Conservation (phyloP, 331 rosid genomes). For the Stylosanthes scabra region DNA sequence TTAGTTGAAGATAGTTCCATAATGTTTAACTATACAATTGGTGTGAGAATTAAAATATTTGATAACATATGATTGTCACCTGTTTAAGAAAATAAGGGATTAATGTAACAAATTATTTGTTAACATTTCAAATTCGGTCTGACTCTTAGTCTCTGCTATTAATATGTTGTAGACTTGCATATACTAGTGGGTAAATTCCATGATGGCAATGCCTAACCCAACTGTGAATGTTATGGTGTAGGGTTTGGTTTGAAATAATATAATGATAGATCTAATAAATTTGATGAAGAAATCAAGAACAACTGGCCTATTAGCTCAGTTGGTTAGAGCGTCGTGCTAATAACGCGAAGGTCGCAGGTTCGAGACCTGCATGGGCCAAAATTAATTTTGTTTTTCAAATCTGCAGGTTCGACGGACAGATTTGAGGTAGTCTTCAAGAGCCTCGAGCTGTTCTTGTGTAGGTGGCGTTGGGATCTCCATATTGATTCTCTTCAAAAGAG, state of each 20-base stretch:
- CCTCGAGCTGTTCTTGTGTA: conserved; percentile 46
- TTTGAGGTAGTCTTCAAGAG: conserved; percentile 47
- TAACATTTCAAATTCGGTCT: background rate
- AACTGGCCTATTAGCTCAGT: conserved; percentile 81
- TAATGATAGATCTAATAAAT: too few species aligned
- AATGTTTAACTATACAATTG: background rate
- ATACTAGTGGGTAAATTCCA: too few species aligned
- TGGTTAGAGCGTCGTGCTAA: conserved; percentile 93
- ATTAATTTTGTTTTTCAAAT: too few species aligned
- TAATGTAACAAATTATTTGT: too few species aligned
- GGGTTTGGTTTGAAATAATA: too few species aligned
- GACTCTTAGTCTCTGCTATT: too few species aligned
- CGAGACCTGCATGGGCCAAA: conserved; percentile 88
- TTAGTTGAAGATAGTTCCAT: background rate
- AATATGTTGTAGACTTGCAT: too few species aligned
- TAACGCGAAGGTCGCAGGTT: conserved; percentile 91
- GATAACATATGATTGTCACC: background rate
- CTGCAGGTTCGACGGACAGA: conserved; percentile 51
- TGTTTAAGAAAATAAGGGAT: too few species aligned
- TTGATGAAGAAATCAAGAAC: background rate
- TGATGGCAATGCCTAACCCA: too few species aligned
- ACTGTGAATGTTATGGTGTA: too few species aligned
- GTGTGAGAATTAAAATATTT: too few species aligned
- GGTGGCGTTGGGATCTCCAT: conserved; percentile 42
- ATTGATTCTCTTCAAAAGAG: too few species aligned